A percentile compares a stretch with the other conserved stretches of the same genome.
Evolutionary conservation across 495 filamentous ascomycete genomes (phyloP).

Genomic region (Penicillium bialowiezense): DNA sequence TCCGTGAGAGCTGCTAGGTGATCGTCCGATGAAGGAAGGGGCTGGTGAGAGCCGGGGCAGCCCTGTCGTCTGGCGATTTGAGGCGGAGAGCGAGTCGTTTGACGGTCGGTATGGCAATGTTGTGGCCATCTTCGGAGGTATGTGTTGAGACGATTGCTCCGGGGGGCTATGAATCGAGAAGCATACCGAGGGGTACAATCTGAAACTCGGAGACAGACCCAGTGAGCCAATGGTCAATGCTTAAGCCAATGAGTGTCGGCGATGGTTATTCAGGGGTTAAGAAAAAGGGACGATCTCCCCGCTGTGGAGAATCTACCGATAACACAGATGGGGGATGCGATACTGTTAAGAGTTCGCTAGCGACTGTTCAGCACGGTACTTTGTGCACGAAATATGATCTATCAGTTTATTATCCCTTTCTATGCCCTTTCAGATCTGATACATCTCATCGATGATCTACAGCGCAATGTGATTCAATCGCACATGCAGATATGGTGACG

Average conservation of each 20-base stretch:
- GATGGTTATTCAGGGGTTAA: conserved; percentile 10
- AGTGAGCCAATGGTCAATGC: conserved; percentile 5
- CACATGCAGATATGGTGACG: neutral
- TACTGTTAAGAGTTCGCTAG: neutral
- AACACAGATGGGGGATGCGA: conserved; percentile 1
- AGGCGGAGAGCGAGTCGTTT: conserved; percentile 31
- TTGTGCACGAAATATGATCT: neutral
- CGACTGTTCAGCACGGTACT: neutral
- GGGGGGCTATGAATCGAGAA: conserved; percentile 2
- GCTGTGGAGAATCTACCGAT: conserved; percentile 31
- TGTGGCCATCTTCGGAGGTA: conserved; percentile 36
- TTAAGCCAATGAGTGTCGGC: neutral
- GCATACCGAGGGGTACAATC: conserved; percentile 14
- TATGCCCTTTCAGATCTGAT: neutral
- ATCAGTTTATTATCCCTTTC: neutral
- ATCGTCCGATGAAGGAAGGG: conserved; percentile 52
- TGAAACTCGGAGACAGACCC: neutral
- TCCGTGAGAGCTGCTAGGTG: conserved; percentile 44
- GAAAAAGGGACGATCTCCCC: conserved; percentile 32
- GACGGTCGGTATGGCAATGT: conserved; percentile 46
- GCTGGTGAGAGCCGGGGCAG: conserved; percentile 55
- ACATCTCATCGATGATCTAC: neutral
- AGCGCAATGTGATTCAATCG: conserved; percentile 2
- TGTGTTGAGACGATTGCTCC: conserved; percentile 16
- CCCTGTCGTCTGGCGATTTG: conserved; percentile 48